phyloP scores from a whole-genome alignment of 129 eudicot genomes.

The Arctium lappa region DNA sequence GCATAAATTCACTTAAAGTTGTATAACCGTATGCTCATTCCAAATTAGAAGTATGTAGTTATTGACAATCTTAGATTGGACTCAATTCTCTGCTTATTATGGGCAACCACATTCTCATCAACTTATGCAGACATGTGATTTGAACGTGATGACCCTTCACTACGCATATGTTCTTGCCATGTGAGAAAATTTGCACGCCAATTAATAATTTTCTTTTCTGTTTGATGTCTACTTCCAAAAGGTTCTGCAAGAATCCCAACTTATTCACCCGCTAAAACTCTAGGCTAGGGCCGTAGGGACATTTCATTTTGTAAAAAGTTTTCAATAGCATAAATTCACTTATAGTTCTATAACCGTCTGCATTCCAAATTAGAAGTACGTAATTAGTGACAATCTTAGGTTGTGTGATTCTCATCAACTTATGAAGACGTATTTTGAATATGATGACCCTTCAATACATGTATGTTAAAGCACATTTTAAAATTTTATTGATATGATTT shows the following conservation, averaged over 20 bases:
- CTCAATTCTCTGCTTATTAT: too few species aligned
- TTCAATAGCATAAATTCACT: neutral
- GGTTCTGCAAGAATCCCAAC: neutral
- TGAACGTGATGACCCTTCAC: neutral
- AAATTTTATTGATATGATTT: neutral
- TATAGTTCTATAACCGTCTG: too few species aligned
- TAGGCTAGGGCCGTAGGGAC: neutral
- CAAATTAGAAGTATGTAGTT: neutral
- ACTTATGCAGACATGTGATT: neutral
- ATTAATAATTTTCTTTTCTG: too few species aligned
- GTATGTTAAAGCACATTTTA: neutral
- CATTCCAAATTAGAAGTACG: neutral
- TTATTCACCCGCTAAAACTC: neutral
- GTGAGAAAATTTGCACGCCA: neutral
- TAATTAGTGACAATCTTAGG: neutral
- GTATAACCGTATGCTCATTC: neutral
- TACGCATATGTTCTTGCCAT: neutral
- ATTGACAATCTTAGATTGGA: neutral
- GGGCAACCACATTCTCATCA: neutral
- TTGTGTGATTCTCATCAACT: neutral
- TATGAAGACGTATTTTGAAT: neutral
- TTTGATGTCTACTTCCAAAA: neutral
- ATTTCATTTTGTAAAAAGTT: neutral
- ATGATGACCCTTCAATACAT: neutral
- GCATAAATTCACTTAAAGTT: neutral